These are phyloP conservation scores for Anastatica hierochuntica DNA, from an alignment of 345 rosid genomes.

Conservation along the genomic window DNA sequence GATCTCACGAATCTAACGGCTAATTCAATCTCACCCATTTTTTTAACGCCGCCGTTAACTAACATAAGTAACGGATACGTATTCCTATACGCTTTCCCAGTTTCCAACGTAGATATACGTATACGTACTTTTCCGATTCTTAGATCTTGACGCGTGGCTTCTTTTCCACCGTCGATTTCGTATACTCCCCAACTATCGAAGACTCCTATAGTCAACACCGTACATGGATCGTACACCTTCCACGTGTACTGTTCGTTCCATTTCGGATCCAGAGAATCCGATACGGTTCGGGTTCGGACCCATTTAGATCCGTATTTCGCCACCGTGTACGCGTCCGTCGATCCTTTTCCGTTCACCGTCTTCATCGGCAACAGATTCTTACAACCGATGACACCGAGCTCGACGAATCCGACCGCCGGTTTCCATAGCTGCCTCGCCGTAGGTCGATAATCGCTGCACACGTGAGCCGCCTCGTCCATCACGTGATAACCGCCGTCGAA, in stretches of 20 bases:
- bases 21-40: constrained; percentile 66
- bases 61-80: constrained; percentile 52
- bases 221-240: constrained; percentile 81
- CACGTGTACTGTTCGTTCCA: constrained; percentile 97
- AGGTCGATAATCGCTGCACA: constrained; percentile 78
- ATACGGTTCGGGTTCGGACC: constrained; percentile 78
- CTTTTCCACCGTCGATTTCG: constrained; percentile 32
- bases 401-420: constrained; percentile 66
- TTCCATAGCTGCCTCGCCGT: constrained; percentile 93
- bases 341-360: constrained; percentile 45
- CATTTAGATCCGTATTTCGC: constrained; percentile 85
- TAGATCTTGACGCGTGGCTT: constrained; percentile 46
- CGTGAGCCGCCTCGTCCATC: constrained; percentile 82
- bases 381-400: constrained; percentile 75
- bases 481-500: constrained; percentile 96
- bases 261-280: constrained; percentile 62
- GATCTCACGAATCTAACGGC: constrained; percentile 64
- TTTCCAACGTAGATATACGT: constrained; percentile 62
- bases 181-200: constrained; percentile 57
- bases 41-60: constrained; percentile 45
- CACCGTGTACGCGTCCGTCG: constrained; percentile 72
- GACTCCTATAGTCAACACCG: constrained; percentile 65
- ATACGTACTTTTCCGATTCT: constrained; percentile 67
- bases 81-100: constrained; percentile 55
- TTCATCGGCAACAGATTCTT: constrained; percentile 74